phyloP scores from a whole-genome alignment of 441 rosid species.

The Gossypium schwendimanii region DNA sequence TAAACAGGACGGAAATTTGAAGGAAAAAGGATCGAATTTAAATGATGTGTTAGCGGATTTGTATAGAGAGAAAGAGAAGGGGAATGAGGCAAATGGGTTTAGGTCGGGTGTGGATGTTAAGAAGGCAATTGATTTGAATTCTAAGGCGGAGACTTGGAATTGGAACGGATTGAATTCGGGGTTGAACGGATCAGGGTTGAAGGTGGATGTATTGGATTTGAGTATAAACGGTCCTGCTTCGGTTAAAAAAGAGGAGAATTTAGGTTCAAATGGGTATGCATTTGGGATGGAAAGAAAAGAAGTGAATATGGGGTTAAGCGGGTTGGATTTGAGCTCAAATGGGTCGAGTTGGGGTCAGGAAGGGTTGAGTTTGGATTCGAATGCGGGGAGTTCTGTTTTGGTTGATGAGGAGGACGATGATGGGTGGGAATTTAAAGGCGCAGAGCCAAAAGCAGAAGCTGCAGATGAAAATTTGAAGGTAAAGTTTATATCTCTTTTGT shows the following conservation, averaged over 20 bases:
- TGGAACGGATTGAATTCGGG: conserved; percentile 14
- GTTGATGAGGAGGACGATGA: conserved; percentile 24
- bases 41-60: conserved; percentile 43
- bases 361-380: conserved; percentile 7
- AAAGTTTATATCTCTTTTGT: background rate
- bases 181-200: conserved; percentile 9
- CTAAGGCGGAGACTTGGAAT: conserved; percentile 22
- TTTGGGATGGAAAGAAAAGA: conserved; percentile 17
- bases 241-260: conserved; percentile 11
- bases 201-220: conserved; percentile 14
- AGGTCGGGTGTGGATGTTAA: conserved; percentile 8
- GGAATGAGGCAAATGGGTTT: conserved; percentile 18
- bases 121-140: conserved; percentile 15
- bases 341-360: conserved; percentile 8
- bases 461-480: conserved; percentile 7
- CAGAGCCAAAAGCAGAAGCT: conserved; percentile 16
- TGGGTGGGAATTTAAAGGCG: conserved; percentile 40
- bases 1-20: conserved; percentile 23
- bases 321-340: conserved; percentile 4
- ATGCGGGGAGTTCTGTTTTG: conserved; percentile 8
- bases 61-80: conserved; percentile 28
- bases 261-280: conserved; percentile 13
- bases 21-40: conserved; percentile 20
- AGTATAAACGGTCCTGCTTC: background rate
- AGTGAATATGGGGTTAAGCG: conserved; percentile 7